A percentile compares a stretch with the other conserved stretches of the same genome.
Evolutionary conservation across 768 basidiomycete genomes (phyloP).

Genomic region (Psilocybe cyanescens): DNA sequence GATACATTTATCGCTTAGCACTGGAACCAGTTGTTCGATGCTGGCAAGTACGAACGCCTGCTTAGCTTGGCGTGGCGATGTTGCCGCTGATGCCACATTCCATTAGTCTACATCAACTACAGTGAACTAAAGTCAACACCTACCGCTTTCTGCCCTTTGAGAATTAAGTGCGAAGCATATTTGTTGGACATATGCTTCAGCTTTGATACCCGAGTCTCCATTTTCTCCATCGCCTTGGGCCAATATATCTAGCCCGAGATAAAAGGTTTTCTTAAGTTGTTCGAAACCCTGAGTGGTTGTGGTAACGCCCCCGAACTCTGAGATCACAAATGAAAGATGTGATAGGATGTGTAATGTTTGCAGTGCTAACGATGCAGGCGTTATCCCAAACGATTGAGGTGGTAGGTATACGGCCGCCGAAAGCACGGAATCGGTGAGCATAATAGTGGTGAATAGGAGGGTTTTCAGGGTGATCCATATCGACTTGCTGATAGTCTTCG

Average conservation of each 20-base stretch:
- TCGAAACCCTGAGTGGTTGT: constrained; percentile 61
- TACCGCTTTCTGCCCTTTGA: constrained; percentile 29
- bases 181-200: constrained; percentile 33
- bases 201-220: constrained; percentile 20
- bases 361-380: constrained; percentile 55
- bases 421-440: constrained; percentile 69
- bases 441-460: constrained; percentile 71
- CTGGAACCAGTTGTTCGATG: constrained; percentile 77
- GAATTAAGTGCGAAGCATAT: constrained; percentile 28
- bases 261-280: constrained; percentile 77
- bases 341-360: constrained; percentile 60
- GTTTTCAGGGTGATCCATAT: constrained; percentile 78
- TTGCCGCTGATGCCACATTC: constrained; percentile 21
- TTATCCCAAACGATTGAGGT: constrained; percentile 35
- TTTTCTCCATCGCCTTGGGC: constrained; percentile 37
- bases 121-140: background rate
- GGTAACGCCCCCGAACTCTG: constrained; percentile 78
- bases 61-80: constrained; percentile 38
- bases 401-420: constrained; percentile 56
- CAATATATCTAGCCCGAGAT: constrained; percentile 77
- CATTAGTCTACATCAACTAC: constrained; percentile 7
- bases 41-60: constrained; percentile 71
- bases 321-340: constrained; percentile 75
- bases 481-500: constrained; percentile 46
- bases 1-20: constrained; percentile 56